Conservation (phyloP, 2,329 filamentous ascomycete genomes). For the Alternaria brassicicola region DNA sequence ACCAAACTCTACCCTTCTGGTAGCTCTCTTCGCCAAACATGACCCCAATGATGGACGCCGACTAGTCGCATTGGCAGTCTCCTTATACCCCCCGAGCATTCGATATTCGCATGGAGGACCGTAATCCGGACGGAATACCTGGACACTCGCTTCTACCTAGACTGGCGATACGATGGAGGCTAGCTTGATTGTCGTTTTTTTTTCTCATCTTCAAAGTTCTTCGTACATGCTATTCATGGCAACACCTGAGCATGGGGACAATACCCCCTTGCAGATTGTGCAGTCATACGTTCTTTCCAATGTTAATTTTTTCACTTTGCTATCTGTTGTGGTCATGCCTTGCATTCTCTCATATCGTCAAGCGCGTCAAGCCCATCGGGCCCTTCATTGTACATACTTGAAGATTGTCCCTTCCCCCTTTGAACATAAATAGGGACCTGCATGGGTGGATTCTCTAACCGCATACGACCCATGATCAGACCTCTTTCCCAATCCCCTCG, state of each 20-base stretch:
- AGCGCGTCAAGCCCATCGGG: background rate
- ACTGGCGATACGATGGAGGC: background rate
- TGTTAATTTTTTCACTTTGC: slow-evolving; percentile 4
- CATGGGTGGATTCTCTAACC: no score
- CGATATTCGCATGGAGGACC: slow-evolving; percentile 15
- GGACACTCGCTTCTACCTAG: slow-evolving; percentile 25
- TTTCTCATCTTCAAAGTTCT: background rate
- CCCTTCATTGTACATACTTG: background rate
- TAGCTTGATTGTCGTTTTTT: slow-evolving; percentile 5
- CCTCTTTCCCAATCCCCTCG: no score
- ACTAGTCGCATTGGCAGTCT: slow-evolving; percentile 5
- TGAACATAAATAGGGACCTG: no score
- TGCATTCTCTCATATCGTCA: background rate
- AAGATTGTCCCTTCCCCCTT: background rate
- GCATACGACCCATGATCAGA: no score
- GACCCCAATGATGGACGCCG: background rate
- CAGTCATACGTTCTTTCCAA: slow-evolving; percentile 25
- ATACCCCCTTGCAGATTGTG: slow-evolving; percentile 17
- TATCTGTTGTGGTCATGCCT: background rate
- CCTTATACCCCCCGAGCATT: slow-evolving; percentile 11
- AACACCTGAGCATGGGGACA: background rate
- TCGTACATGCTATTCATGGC: slow-evolving; percentile 5
- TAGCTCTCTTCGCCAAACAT: slow-evolving; percentile 2
- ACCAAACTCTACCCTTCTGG: slow-evolving; percentile 1
- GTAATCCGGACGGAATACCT: slow-evolving; percentile 24